A percentile compares a stretch with the other conserved stretches of the same genome.
Conservation (phyloP, 176 grass and related monocot genomes). For the Juncus inflexus region DNA sequence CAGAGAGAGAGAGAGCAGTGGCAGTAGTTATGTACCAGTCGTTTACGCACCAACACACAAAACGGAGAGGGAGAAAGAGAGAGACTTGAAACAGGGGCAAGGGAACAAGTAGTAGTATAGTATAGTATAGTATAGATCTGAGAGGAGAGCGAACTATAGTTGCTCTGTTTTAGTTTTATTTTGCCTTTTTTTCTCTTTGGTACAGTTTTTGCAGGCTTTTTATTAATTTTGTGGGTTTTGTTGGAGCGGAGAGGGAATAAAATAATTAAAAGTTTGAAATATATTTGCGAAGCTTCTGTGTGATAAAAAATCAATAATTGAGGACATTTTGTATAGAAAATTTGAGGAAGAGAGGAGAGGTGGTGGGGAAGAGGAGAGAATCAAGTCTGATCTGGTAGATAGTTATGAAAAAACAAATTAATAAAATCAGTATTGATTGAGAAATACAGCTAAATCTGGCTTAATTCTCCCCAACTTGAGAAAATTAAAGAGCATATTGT, state of each 20-base stretch:
- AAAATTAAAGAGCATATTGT: no score
- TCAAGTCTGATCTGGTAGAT: slow-evolving; percentile 10
- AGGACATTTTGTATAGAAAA: background rate
- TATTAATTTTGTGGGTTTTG: background rate
- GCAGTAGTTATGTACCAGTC: slow-evolving; percentile 2
- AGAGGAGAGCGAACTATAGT: slow-evolving; percentile 21
- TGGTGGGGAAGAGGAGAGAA: background rate
- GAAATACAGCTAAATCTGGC: background rate
- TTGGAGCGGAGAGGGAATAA: slow-evolving; percentile 29
- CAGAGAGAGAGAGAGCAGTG: slow-evolving; percentile 18
- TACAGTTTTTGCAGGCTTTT: background rate
- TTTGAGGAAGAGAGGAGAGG: background rate
- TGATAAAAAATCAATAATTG: slow-evolving; percentile 22
- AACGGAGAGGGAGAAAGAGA: slow-evolving; percentile 18
- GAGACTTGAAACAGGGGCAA: slow-evolving; percentile 20
- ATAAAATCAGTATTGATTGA: slow-evolving; percentile 5
- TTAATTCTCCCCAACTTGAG: background rate
- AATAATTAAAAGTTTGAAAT: slow-evolving; percentile 28
- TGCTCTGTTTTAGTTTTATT: slow-evolving; percentile 6
- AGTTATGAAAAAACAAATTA: background rate
- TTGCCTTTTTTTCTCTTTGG: background rate
- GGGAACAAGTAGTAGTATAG: slow-evolving; percentile 22
- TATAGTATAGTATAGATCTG: slow-evolving; percentile 36
- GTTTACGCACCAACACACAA: slow-evolving; percentile 17
- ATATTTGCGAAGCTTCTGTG: slow-evolving; percentile 29